These are phyloP conservation scores for Rostrohypoxylon terebratum DNA, from an alignment of 495 filamentous ascomycete species.

Conservation along the genomic window DNA sequence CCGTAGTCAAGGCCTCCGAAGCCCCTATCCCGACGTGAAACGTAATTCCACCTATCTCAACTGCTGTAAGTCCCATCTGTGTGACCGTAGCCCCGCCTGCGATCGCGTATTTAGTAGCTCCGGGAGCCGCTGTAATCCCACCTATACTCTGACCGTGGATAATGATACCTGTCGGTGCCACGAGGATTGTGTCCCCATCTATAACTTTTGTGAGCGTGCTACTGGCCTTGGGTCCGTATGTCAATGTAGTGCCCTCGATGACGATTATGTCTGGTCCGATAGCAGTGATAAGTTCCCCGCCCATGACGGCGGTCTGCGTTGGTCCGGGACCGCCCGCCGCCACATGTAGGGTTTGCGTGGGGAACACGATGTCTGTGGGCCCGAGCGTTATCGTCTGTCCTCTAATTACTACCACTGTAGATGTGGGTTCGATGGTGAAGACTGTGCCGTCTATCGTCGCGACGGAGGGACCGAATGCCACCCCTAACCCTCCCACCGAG, in stretches of 20 bases:
- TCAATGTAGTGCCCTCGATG: constrained; percentile 58
- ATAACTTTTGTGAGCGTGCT: constrained; percentile 53
- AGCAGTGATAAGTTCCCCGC: constrained; percentile 60
- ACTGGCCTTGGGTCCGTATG: constrained; percentile 49
- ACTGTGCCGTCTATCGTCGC: constrained; percentile 62
- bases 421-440: constrained; percentile 53
- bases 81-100: constrained; percentile 63
- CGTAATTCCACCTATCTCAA: constrained; percentile 60
- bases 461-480: constrained; percentile 55
- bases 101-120: constrained; percentile 55
- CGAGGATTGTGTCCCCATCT: constrained; percentile 58
- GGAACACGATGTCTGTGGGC: constrained; percentile 54
- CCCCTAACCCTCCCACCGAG: constrained; percentile 53
- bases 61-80: constrained; percentile 60
- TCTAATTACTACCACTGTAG: constrained; percentile 51
- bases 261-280: constrained; percentile 59
- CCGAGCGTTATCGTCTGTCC: constrained; percentile 63
- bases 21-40: constrained; percentile 57
- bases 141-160: constrained; percentile 57
- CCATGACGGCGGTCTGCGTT: constrained; percentile 58
- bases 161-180: constrained; percentile 61
- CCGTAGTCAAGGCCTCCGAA: constrained; percentile 52
- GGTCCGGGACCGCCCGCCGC: constrained; percentile 45
- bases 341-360: constrained; percentile 52
- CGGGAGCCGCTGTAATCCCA: constrained; percentile 48